Evolutionary conservation across 768 basidiomycete species (phyloP).

Genomic region (Russula dissimulans): DNA sequence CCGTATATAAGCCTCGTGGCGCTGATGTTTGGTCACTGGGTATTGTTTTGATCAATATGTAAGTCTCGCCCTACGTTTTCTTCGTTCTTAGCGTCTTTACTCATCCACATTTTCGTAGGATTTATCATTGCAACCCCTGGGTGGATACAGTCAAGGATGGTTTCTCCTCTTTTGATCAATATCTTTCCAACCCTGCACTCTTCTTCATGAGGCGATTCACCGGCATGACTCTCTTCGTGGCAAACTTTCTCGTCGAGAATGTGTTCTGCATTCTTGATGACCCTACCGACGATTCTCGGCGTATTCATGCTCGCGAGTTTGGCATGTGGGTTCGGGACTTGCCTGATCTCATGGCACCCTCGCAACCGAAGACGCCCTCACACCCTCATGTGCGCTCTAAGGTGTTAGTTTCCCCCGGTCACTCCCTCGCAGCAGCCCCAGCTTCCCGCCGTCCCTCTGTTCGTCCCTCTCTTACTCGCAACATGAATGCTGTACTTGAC

Average conservation of each 20-base stretch:
- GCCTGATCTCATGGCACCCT: slow-evolving; percentile 56
- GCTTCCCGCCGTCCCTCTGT: slow-evolving; percentile 61
- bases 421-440: slow-evolving; percentile 53
- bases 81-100: slow-evolving; percentile 11
- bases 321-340: slow-evolving; percentile 79
- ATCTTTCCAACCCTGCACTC: slow-evolving; percentile 63
- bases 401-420: slow-evolving; percentile 56
- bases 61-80: slow-evolving; percentile 22
- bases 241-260: slow-evolving; percentile 72
- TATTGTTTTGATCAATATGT: slow-evolving; percentile 99
- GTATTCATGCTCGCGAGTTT: slow-evolving; percentile 75
- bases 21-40: slow-evolving; percentile 99
- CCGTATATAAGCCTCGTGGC: slow-evolving; percentile 87
- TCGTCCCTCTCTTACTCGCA: too few relatives aligned
- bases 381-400: slow-evolving; percentile 53
- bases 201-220: slow-evolving; percentile 89
- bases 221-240: slow-evolving; percentile 84
- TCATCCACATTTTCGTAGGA: slow-evolving; percentile 36
- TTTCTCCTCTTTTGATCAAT: slow-evolving; percentile 74
- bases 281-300: slow-evolving; percentile 47
- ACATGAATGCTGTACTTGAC: too few relatives aligned
- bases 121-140: slow-evolving; percentile 99
- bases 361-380: slow-evolving; percentile 25
- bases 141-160: slow-evolving; percentile 81
- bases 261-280: slow-evolving; percentile 77